Percentiles rank a stretch among this genome's conserved stretches.
phyloP scores from a whole-genome alignment of 1,284 basidiomycete species.

The Cerrena zonata region DNA sequence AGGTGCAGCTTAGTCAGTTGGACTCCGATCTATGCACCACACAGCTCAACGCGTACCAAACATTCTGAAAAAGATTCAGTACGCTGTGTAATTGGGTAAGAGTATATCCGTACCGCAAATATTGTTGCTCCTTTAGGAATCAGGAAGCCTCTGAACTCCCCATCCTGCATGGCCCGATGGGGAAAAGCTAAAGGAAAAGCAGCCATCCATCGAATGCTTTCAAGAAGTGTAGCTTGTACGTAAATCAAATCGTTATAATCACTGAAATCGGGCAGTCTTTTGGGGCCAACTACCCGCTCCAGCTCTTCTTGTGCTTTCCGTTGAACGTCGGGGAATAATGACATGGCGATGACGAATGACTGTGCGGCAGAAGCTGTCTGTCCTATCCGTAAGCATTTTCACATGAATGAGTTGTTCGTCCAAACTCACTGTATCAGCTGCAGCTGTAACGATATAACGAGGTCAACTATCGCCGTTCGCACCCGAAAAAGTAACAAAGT shows the following conservation, averaged over 20 bases:
- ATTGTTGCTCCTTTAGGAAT: constrained; percentile 6
- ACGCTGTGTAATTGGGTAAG: not conserved
- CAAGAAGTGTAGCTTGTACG: constrained; percentile 13
- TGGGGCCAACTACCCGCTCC: not conserved
- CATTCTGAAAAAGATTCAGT: not conserved
- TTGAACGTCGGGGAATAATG: constrained; percentile 1
- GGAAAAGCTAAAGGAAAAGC: constrained; percentile 3
- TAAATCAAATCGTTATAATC: not conserved
- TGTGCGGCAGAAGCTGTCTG: constrained; percentile 3
- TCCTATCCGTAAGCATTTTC: not conserved
- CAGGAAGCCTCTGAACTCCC: constrained; percentile 4
- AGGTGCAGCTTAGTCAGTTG: too few relatives aligned
- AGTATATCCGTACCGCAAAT: not conserved
- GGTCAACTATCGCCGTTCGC: not conserved
- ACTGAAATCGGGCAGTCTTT: too few relatives aligned
- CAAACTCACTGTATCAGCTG: not conserved
- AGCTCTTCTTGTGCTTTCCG: too few relatives aligned
- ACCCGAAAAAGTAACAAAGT: not conserved
- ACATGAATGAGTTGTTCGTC: too few relatives aligned
- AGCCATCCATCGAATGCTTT: constrained; percentile 1
- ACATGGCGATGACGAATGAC: constrained; percentile 8
- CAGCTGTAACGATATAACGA: constrained; percentile 1
- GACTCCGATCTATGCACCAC: not conserved
- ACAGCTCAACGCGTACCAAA: not conserved
- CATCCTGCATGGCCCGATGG: constrained; percentile 5